These are phyloP conservation scores for Pneumocystis oryctolagi DNA, from an alignment of 1,139 yeast genomes.

Conservation along the genomic window DNA sequence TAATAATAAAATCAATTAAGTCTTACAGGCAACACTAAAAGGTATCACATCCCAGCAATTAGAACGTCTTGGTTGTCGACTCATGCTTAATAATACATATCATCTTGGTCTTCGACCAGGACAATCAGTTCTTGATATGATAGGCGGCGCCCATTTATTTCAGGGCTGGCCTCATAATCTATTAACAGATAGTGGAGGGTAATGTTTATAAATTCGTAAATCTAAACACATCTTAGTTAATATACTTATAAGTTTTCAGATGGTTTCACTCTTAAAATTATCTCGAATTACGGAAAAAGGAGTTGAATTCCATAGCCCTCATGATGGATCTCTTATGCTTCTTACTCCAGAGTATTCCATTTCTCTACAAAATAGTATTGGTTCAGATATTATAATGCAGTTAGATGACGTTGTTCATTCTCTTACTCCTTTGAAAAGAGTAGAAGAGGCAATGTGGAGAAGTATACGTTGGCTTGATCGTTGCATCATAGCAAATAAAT, in stretches of 20 bases:
- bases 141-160: slow-evolving; percentile 32
- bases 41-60: slow-evolving; percentile 33
- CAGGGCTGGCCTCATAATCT: slow-evolving; percentile 32
- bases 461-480: slow-evolving; percentile 33
- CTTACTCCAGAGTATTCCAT: slow-evolving; percentile 34
- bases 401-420: slow-evolving; percentile 33
- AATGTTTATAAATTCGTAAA: neutral
- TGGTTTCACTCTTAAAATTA: slow-evolving; percentile 32
- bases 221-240: neutral
- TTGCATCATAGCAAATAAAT: slow-evolving; percentile 31
- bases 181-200: slow-evolving; percentile 32
- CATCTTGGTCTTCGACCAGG: slow-evolving; percentile 33
- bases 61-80: slow-evolving; percentile 27
- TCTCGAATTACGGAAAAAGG: slow-evolving; percentile 35
- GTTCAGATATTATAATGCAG: slow-evolving; percentile 35
- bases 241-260: slow-evolving; percentile 24
- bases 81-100: slow-evolving; percentile 32
- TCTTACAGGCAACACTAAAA: slow-evolving; percentile 30
- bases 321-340: slow-evolving; percentile 33
- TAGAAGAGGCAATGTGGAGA: slow-evolving; percentile 31
- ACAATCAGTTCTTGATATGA: slow-evolving; percentile 27
- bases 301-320: slow-evolving; percentile 31
- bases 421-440: slow-evolving; percentile 30
- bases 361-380: slow-evolving; percentile 30
- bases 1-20: neutral